These are phyloP conservation scores for Colletotrichum godetiae DNA, from an alignment of 2,329 filamentous ascomycete genomes.

Conservation along the genomic window DNA sequence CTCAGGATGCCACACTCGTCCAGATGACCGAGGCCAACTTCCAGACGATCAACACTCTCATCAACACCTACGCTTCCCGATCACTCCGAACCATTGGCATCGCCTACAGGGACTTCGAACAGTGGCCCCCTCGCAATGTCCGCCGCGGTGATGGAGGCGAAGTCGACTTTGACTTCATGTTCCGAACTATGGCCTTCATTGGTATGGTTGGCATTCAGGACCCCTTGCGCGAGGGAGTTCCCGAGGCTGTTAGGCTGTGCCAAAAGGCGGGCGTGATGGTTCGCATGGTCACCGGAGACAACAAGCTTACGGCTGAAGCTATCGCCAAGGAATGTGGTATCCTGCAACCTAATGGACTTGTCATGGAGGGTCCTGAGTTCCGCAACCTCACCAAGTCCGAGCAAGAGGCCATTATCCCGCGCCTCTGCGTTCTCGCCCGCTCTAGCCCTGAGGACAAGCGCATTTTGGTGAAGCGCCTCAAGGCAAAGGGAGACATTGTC, in stretches of 20 bases:
- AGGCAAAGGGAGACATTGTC: slow-evolving; percentile 80
- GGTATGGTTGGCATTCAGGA: slow-evolving; percentile 85
- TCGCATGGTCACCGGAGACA: slow-evolving; percentile 89
- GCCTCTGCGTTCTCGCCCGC: slow-evolving; percentile 77
- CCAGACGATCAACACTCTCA: slow-evolving; percentile 71
- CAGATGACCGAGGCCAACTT: slow-evolving; percentile 64
- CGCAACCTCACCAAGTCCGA: slow-evolving; percentile 75
- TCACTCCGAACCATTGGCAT: slow-evolving; percentile 89
- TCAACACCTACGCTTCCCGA: slow-evolving; percentile 80
- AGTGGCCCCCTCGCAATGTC: slow-evolving; percentile 80
- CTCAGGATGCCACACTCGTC: slow-evolving; percentile 53
- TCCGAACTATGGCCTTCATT: slow-evolving; percentile 75
- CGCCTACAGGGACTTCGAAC: slow-evolving; percentile 84
- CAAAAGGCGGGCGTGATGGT: slow-evolving; percentile 82
- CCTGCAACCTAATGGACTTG: slow-evolving; percentile 72
- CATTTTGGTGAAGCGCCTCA: slow-evolving; percentile 76
- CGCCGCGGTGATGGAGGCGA: slow-evolving; percentile 65
- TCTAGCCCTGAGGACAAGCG: slow-evolving; percentile 84
- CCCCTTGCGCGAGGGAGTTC: slow-evolving; percentile 80
- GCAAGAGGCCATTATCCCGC: slow-evolving; percentile 75
- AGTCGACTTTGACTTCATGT: slow-evolving; percentile 74
- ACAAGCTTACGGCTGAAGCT: slow-evolving; percentile 81
- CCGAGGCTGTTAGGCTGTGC: slow-evolving; percentile 77
- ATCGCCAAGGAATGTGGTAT: slow-evolving; percentile 86
- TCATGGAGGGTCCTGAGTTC: slow-evolving; percentile 84